Conservation (phyloP, 2,329 filamentous ascomycete species). For the Arthrobotrys conoides region DNA sequence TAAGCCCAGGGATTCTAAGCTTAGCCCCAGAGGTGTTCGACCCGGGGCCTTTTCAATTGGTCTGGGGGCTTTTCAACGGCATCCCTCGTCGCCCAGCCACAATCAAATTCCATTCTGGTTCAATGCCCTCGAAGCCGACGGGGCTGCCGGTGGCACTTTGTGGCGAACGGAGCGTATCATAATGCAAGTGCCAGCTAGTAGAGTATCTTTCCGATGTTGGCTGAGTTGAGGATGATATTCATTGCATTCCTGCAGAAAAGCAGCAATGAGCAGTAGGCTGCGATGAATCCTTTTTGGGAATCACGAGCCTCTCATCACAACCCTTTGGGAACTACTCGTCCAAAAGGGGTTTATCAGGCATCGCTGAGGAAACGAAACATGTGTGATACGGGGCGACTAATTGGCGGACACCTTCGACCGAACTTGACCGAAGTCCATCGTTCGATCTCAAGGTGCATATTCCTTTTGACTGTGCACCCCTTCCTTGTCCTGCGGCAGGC, state of each 20-base stretch:
- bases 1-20: slow-evolving; percentile 21
- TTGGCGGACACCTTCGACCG: slow-evolving; percentile 41
- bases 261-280: slow-evolving; percentile 1
- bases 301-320: slow-evolving; percentile 8
- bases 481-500: slow-evolving; percentile 44
- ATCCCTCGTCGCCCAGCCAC: slow-evolving; percentile 32
- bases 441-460: slow-evolving; percentile 46
- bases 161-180: slow-evolving; percentile 20
- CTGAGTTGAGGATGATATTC: slow-evolving; percentile 40
- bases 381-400: slow-evolving; percentile 29
- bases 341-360: slow-evolving; percentile 27
- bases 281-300: slow-evolving; percentile 53
- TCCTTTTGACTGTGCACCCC: slow-evolving; percentile 30
- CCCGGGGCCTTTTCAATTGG: slow-evolving; percentile 27
- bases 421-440: slow-evolving; percentile 52
- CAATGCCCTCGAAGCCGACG: slow-evolving; percentile 22
- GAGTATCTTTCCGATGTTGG: slow-evolving; percentile 1
- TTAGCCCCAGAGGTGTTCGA: not conserved
- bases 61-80: slow-evolving; percentile 23
- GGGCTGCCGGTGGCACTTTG: slow-evolving; percentile 36
- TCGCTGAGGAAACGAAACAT: slow-evolving; percentile 43
- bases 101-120: slow-evolving; percentile 15
- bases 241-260: slow-evolving; percentile 28
- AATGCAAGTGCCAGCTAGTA: not conserved
- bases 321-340: slow-evolving; percentile 23